A percentile compares a stretch with the other conserved stretches of the same genome.
Evolutionary conservation across 2,329 filamentous ascomycete genomes (phyloP).

Genomic region (Orbilia blumenaviensis): DNA sequence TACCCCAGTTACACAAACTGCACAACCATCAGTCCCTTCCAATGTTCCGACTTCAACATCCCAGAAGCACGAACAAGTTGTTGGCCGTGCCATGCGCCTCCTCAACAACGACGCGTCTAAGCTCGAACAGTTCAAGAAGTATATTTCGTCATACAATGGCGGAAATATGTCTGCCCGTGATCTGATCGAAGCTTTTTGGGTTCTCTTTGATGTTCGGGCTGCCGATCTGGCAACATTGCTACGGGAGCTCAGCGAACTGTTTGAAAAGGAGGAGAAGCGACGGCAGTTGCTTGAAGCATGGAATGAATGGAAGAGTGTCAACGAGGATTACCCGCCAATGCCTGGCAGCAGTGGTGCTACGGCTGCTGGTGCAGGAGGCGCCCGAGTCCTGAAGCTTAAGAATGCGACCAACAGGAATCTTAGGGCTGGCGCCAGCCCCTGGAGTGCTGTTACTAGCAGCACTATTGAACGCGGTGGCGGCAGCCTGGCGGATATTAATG

Average conservation of each 20-base stretch:
- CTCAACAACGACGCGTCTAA: constrained; percentile 80
- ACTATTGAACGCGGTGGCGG: constrained; percentile 58
- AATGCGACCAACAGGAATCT: constrained; percentile 72
- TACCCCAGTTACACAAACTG: constrained; percentile 4
- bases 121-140: constrained; percentile 77
- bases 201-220: constrained; percentile 60
- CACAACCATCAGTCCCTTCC: constrained; percentile 12
- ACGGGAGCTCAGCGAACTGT: constrained; percentile 90
- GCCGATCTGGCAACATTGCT: constrained; percentile 86
- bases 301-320: constrained; percentile 77
- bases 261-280: constrained; percentile 80
- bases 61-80: constrained; percentile 77
- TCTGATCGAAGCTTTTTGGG: constrained; percentile 74
- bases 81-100: constrained; percentile 83
- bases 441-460: constrained; percentile 68
- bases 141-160: constrained; percentile 80
- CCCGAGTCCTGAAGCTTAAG: constrained; percentile 72
- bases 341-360: constrained; percentile 60
- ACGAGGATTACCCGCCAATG: constrained; percentile 58
- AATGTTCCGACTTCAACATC: constrained; percentile 28
- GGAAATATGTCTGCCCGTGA: constrained; percentile 75
- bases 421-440: constrained; percentile 68
- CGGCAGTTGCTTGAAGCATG: constrained; percentile 81
- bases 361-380: constrained; percentile 64
- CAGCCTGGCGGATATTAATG: constrained; percentile 53